Evolutionary conservation across 805 yeast genomes (phyloP).

Genomic region (Cephaloascus albidus): DNA sequence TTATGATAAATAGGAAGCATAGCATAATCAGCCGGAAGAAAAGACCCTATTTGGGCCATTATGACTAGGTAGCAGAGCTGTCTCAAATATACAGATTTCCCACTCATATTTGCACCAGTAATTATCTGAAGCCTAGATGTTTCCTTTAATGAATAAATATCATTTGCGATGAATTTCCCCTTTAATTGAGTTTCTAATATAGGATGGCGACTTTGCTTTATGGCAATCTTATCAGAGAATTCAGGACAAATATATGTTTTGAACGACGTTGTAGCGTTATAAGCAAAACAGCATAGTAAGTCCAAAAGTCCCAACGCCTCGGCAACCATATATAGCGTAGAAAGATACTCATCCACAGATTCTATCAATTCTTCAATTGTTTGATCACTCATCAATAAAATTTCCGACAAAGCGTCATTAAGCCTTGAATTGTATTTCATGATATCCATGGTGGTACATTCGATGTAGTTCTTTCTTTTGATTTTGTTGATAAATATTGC

Average conservation of each 20-base stretch:
- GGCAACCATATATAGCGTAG: slow-evolving; percentile 27
- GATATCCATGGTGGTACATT: slow-evolving; percentile 29
- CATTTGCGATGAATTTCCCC: slow-evolving; percentile 24
- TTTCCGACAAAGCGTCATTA: slow-evolving; percentile 28
- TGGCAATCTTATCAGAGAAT: slow-evolving; percentile 17
- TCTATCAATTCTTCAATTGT: slow-evolving; percentile 19
- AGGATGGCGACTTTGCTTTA: slow-evolving; percentile 32
- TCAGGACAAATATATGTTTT: slow-evolving; percentile 23
- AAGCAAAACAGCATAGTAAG: slow-evolving; percentile 19
- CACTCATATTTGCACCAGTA: slow-evolving; percentile 59
- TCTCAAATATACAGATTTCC: slow-evolving; percentile 48
- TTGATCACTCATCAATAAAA: slow-evolving; percentile 30
- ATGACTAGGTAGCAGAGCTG: slow-evolving; percentile 39
- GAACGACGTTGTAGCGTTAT: slow-evolving; percentile 7
- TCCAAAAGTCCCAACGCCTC: slow-evolving; percentile 36
- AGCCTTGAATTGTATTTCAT: slow-evolving; percentile 29
- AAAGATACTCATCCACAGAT: slow-evolving; percentile 15
- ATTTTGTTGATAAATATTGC: slow-evolving; percentile 19
- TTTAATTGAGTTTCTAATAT: slow-evolving; percentile 19
- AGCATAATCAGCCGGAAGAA: slow-evolving; percentile 36
- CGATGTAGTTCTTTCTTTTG: slow-evolving; percentile 18
- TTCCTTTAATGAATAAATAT: slow-evolving; percentile 19
- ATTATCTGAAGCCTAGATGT: slow-evolving; percentile 35
- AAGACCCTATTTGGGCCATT: slow-evolving; percentile 52
- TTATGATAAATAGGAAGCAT: slow-evolving; percentile 26